A percentile compares a stretch with the other conserved stretches of the same genome.
phyloP scores from a whole-genome alignment of 139 green algal genomes.

The Picochlorum sp. region DNA sequence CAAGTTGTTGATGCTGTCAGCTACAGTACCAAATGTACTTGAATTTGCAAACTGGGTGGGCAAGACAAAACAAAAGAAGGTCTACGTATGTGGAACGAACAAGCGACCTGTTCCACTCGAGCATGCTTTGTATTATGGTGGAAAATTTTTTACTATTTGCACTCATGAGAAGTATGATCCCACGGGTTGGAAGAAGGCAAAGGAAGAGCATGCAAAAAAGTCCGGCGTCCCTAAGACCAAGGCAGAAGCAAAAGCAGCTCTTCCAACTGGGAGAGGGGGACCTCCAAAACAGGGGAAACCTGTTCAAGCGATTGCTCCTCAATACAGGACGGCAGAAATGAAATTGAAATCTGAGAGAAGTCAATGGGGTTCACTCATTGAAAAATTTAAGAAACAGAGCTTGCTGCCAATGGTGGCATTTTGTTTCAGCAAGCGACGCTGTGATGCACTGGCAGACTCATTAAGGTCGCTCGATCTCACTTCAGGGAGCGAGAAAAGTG shows the following conservation, averaged over 20 bases:
- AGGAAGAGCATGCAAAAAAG: constrained; percentile 7
- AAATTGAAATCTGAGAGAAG: constrained; percentile 34
- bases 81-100: constrained; percentile 82
- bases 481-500: constrained; percentile 56
- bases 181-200: constrained; percentile 19
- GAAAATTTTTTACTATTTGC: constrained; percentile 49
- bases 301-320: constrained; percentile 13
- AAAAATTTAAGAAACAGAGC: constrained; percentile 48
- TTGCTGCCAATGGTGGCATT: constrained; percentile 79
- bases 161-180: constrained; percentile 7
- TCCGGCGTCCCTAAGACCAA: constrained; percentile 33
- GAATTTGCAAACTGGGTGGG: constrained; percentile 98
- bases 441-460: constrained; percentile 34
- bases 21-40: constrained; percentile 92
- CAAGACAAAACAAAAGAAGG: constrained; percentile 75
- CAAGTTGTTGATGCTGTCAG: constrained; percentile 84
- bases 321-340: constrained; percentile 2
- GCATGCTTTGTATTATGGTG: constrained; percentile 81
- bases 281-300: background rate
- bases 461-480: constrained; percentile 60
- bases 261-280: constrained; percentile 39
- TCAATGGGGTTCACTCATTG: constrained; percentile 56
- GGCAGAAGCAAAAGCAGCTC: constrained; percentile 28
- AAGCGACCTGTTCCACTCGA: constrained; percentile 88
- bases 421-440: constrained; percentile 81